Conservation (phyloP, 192 early-diverging fungal species). For the Spinellus fusiger region DNA sequence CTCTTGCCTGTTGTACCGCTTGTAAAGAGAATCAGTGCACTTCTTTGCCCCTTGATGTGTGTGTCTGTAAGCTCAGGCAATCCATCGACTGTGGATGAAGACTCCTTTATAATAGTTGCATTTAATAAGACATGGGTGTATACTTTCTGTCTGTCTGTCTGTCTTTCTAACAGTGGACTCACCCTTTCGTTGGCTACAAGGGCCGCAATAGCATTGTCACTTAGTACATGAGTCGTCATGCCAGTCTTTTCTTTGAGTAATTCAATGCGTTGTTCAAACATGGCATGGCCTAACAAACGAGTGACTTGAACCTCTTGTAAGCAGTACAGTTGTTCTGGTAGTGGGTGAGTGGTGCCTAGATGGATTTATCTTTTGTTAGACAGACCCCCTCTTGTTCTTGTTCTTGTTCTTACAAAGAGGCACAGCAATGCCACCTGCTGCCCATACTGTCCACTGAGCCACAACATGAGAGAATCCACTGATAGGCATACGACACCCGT, state of each 20-base stretch:
- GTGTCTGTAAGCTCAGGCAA: constrained; percentile 13
- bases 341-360: constrained; percentile 60
- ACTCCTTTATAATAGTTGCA: background rate
- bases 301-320: constrained; percentile 59
- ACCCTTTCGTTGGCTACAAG: background rate
- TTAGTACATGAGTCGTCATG: background rate
- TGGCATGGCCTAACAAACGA: constrained; percentile 55
- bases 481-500: constrained; percentile 41
- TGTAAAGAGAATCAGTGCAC: constrained; percentile 76
- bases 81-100: background rate
- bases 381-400: background rate
- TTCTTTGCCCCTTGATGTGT: constrained; percentile 13
- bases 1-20: constrained; percentile 62
- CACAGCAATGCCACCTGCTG: constrained; percentile 72
- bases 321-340: constrained; percentile 70
- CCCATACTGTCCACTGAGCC: constrained; percentile 72
- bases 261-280: constrained; percentile 29
- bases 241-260: background rate
- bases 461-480: constrained; percentile 64
- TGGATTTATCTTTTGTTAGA: background rate
- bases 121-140: background rate
- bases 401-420: constrained; percentile 54
- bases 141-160: background rate
- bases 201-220: background rate
- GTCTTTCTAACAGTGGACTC: background rate